phyloP scores from a whole-genome alignment of 306 rosid genomes.

The Lagenaria siceraria region DNA sequence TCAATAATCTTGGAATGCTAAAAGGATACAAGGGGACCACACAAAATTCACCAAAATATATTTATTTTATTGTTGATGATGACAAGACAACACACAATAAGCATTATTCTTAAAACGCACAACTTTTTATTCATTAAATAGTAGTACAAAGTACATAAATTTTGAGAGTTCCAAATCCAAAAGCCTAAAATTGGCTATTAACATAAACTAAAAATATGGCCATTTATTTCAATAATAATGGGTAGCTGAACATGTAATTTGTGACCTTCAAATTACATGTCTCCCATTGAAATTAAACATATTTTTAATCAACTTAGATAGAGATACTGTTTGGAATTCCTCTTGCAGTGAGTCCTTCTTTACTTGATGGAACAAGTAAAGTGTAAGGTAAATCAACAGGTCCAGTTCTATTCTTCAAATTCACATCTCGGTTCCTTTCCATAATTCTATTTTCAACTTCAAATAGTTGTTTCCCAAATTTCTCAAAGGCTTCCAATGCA shows the following conservation, averaged over 20 bases:
- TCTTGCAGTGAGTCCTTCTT: constrained; percentile 50
- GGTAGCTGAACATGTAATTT: neutral
- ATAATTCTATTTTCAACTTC: constrained; percentile 29
- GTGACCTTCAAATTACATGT: neutral
- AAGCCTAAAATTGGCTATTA: neutral
- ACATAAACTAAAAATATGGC: neutral
- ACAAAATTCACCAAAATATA: too few species aligned
- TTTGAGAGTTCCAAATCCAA: neutral
- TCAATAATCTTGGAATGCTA: too few species aligned
- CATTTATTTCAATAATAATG: neutral
- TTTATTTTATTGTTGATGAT: too few species aligned
- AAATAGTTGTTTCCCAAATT: constrained; percentile 31
- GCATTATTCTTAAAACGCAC: too few species aligned
- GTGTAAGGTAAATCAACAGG: constrained; percentile 59
- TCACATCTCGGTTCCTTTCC: constrained; percentile 34
- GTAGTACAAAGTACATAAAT: neutral
- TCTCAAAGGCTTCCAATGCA: constrained; percentile 37
- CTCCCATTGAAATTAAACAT: neutral
- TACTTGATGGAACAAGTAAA: constrained; percentile 40
- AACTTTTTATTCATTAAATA: neutral
- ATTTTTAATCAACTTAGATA: neutral
- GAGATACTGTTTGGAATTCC: constrained; percentile 74
- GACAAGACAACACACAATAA: too few species aligned
- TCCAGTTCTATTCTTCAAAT: constrained; percentile 37
- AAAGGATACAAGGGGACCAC: too few species aligned